Conservation (phyloP, 495 filamentous ascomycete genomes). For the Cladorrhinum samala region DNA sequence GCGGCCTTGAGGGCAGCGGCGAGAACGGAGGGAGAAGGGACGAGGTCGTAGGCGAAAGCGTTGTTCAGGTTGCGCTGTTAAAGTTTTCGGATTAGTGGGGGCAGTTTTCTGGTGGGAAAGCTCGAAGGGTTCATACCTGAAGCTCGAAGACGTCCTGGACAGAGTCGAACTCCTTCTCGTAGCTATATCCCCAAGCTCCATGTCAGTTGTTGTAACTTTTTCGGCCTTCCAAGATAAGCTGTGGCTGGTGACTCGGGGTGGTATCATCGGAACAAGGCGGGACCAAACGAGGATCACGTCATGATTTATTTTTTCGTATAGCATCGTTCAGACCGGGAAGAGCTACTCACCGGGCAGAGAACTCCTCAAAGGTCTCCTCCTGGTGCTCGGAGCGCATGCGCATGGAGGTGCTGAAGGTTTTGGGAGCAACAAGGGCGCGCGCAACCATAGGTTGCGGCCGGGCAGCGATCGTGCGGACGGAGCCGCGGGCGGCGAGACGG, state of each 20-base stretch:
- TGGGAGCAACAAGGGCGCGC: constrained; percentile 33
- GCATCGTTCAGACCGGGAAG: neutral
- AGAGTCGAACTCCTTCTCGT: constrained; percentile 96
- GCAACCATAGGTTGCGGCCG: constrained; percentile 42
- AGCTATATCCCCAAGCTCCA: constrained; percentile 49
- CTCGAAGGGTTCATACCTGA: constrained; percentile 61
- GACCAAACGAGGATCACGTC: constrained; percentile 21
- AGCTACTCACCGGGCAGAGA: constrained; percentile 82
- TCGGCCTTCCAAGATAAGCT: neutral
- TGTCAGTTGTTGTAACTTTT: constrained; percentile 27
- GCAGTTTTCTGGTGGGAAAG: neutral
- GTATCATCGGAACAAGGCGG: constrained; percentile 1
- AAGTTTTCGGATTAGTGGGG: constrained; percentile 13
- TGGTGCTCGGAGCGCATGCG: constrained; percentile 53
- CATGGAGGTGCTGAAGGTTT: constrained; percentile 60
- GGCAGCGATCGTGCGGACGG: constrained; percentile 54
- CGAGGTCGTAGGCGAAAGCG: constrained; percentile 99
- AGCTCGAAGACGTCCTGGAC: constrained; percentile 99
- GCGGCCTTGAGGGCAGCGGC: constrained; percentile 86
- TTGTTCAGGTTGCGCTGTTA: constrained; percentile 97
- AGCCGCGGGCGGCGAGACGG: constrained; percentile 63
- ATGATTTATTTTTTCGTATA: constrained; percentile 7
- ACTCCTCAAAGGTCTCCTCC: constrained; percentile 98
- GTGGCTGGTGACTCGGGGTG: constrained; percentile 8
- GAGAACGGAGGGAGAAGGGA: constrained; percentile 89